A percentile compares a stretch with the other conserved stretches of the same genome.
These are phyloP conservation scores for Lactarius vividus DNA, from an alignment of 768 basidiomycete species.

Conservation along the genomic window DNA sequence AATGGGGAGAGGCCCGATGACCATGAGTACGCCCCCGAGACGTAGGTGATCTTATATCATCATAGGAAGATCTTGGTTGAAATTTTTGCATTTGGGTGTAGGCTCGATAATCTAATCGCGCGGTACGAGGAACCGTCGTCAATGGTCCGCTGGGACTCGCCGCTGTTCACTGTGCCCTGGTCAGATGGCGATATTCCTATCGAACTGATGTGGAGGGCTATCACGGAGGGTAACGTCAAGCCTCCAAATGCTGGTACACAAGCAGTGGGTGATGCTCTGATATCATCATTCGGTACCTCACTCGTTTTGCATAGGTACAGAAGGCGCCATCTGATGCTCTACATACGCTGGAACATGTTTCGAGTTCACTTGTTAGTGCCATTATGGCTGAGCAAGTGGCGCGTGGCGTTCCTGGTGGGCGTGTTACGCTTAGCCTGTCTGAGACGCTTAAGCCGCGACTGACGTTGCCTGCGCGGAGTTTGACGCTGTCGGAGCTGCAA, in stretches of 20 bases:
- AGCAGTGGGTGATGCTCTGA: constrained; percentile 46
- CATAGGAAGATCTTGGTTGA: constrained; percentile 16
- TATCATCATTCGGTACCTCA: constrained; percentile 1
- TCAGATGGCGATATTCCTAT: constrained; percentile 63
- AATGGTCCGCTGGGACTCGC: constrained; percentile 99
- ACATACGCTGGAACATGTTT: constrained; percentile 77
- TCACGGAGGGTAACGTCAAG: constrained; percentile 77
- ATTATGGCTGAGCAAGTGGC: constrained; percentile 64
- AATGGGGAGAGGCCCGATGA: constrained; percentile 54
- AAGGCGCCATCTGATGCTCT: constrained; percentile 90
- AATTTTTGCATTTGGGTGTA: constrained; percentile 33
- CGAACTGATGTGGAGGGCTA: constrained; percentile 73
- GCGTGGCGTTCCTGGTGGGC: constrained; percentile 52
- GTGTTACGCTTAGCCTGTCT: constrained; percentile 47
- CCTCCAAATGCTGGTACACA: constrained; percentile 85
- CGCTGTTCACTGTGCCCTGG: constrained; percentile 83
- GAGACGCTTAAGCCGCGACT: constrained; percentile 46
- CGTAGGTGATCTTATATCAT: constrained; percentile 44
- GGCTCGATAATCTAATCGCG: constrained; percentile 81
- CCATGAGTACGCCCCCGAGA: constrained; percentile 59
- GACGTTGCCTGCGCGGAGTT: constrained; percentile 60
- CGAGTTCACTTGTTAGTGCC: constrained; percentile 64
- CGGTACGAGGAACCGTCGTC: constrained; percentile 96
- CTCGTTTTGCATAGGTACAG: constrained; percentile 47
- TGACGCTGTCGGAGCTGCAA: constrained; percentile 87